Base-by-base conservation (phyloP, 441 rosid species). In the Populus tomentosa region DNA sequence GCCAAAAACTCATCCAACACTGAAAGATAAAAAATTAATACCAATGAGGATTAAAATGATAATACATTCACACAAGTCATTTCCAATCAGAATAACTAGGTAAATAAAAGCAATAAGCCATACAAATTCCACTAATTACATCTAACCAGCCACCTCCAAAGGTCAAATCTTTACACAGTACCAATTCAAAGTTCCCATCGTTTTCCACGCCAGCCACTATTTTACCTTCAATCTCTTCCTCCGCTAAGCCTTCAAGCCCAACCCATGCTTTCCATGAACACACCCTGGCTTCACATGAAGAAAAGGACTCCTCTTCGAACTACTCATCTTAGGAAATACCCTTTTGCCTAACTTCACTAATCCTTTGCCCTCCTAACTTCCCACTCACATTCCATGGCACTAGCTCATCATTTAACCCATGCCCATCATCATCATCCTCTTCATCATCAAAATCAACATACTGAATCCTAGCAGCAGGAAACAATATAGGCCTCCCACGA, bases 321-420 rank as follows among this genome's bases (percentile, higher is more conserved):
- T 76, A 35, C 69, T 70, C 82, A 86, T 88, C 86, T 87, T 94
- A 3, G 96, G 82, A 80, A 78, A 91, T 1, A 69, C 84, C 78
- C 92, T 87, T 80, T 86, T 88, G 74, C 94, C 94, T 79, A 87
- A 71, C 74, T 90, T 90, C 86, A n/a, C 90, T 86, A 85, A 91
- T 89, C 86, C 98, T 89, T 89, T 90, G 88, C 81, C 88, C 89
- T 74, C 87, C 94, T 8, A 92, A 65, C 86, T 88, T 92, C 79
- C 81, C 90, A 10, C 83, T 80, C 78, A 88, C 69, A 28, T 86
- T 40, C 78, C 86, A 70, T 13, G 91, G 94, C 75, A 94, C 89
- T 32, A 90, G 80, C 82, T 94, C 97, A 28, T 92, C 97, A 70
- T 94, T 93, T 71, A 90, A 79, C 73, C 88, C 98, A 72, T 83